A percentile compares a stretch with the other conserved stretches of the same genome.
These are phyloP conservation scores for Ceratocystis albifundus DNA, from an alignment of 2,329 filamentous ascomycete genomes.

Conservation along the genomic window DNA sequence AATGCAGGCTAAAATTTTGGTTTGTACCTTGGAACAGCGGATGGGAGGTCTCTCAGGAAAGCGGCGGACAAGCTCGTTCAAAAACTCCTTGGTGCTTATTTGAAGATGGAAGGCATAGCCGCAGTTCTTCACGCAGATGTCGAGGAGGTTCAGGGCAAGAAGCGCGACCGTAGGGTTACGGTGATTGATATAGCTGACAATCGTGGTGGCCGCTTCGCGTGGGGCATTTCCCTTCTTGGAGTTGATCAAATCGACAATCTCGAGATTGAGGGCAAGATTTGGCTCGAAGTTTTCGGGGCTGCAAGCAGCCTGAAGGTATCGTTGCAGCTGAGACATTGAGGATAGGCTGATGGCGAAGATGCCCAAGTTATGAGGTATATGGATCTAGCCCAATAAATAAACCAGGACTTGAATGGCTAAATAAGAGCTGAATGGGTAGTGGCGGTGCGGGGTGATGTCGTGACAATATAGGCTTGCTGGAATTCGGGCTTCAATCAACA, in stretches of 20 bases:
- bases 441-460: constrained; percentile 7
- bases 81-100: constrained; percentile 96
- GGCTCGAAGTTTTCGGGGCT: constrained; percentile 97
- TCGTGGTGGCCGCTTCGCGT: constrained; percentile 84
- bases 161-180: constrained; percentile 92
- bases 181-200: constrained; percentile 91
- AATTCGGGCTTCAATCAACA: constrained; percentile 8
- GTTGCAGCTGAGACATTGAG: constrained; percentile 68
- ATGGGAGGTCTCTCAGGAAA: constrained; percentile 90
- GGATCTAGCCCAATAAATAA: background rate
- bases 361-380: background rate
- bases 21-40: constrained; percentile 75
- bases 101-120: constrained; percentile 98
- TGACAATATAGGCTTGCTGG: background rate
- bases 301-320: constrained; percentile 92
- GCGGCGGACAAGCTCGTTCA: constrained; percentile 91
- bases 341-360: background rate
- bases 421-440: background rate
- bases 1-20: constrained; percentile 86
- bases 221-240: constrained; percentile 93
- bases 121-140: constrained; percentile 99
- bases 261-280: constrained; percentile 88
- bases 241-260: constrained; percentile 94
- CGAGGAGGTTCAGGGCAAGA: constrained; percentile 79
- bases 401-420: background rate